Evolutionary conservation across 2,329 filamentous ascomycete species (phyloP).

Genomic region (Ceratocystis smalleyi): DNA sequence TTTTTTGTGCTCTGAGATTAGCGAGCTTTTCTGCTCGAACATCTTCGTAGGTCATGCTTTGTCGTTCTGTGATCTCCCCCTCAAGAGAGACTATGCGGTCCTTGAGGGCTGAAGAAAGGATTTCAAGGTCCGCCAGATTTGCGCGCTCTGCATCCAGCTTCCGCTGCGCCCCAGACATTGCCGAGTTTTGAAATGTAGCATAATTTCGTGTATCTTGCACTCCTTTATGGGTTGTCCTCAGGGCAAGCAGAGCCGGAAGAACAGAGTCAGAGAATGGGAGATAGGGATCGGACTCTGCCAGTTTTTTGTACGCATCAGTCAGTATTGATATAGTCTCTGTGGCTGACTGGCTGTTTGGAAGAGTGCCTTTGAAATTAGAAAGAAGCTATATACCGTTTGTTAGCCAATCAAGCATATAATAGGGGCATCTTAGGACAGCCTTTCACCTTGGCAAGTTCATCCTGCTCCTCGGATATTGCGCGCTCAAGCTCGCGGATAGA

Average conservation of each 20-base stretch:
- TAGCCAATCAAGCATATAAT: background rate
- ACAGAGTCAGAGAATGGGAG: slow-evolving; percentile 52
- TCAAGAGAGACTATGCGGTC: slow-evolving; percentile 45
- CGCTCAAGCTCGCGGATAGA: slow-evolving; percentile 52
- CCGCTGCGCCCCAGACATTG: slow-evolving; percentile 30
- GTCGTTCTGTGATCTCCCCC: slow-evolving; percentile 39
- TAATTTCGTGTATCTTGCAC: slow-evolving; percentile 49
- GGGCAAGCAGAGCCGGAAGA: slow-evolving; percentile 54
- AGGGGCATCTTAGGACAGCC: background rate
- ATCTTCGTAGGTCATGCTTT: slow-evolving; percentile 44
- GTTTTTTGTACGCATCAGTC: slow-evolving; percentile 48
- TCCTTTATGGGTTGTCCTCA: slow-evolving; percentile 50
- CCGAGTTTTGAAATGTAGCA: slow-evolving; percentile 31
- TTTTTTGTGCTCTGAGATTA: slow-evolving; percentile 43
- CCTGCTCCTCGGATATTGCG: slow-evolving; percentile 39
- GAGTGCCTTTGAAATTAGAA: slow-evolving; percentile 8
- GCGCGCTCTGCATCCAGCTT: slow-evolving; percentile 37
- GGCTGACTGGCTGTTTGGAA: slow-evolving; percentile 7
- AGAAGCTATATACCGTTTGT: slow-evolving; percentile 19
- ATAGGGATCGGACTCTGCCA: slow-evolving; percentile 46
- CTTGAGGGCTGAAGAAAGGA: slow-evolving; percentile 38
- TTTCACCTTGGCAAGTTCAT: slow-evolving; percentile 32
- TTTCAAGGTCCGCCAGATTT: slow-evolving; percentile 38
- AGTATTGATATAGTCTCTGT: slow-evolving; percentile 32
- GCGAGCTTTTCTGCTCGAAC: slow-evolving; percentile 46